Evolutionary conservation across 495 filamentous ascomycete genomes (phyloP).

Genomic region (Podospora appendiculata): DNA sequence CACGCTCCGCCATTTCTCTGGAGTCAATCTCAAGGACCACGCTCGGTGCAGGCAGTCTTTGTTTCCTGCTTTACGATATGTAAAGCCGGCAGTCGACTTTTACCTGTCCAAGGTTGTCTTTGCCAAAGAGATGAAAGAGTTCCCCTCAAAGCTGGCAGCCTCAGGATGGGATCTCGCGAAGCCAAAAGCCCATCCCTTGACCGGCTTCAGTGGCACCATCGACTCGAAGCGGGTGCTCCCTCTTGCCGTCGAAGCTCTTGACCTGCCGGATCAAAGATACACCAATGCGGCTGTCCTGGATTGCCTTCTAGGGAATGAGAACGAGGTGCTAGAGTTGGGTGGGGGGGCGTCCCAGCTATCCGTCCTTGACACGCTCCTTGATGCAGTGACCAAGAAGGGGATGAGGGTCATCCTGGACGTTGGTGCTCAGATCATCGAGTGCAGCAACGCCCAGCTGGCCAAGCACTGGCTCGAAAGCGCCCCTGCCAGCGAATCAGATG

Average conservation of each 20-base stretch:
- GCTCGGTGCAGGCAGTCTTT: constrained; percentile 30
- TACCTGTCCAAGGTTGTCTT: constrained; percentile 58
- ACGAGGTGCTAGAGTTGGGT: constrained; percentile 29
- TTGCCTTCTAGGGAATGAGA: constrained; percentile 49
- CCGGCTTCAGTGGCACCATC: constrained; percentile 69
- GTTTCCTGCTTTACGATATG: constrained; percentile 45
- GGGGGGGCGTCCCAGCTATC: constrained; percentile 13
- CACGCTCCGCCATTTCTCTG: constrained; percentile 37
- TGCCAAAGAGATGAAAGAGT: constrained; percentile 55
- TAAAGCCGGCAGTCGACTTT: constrained; percentile 52
- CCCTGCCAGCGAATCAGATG: constrained; percentile 21
- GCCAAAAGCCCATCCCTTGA: constrained; percentile 40
- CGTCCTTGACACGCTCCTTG: constrained; percentile 40
- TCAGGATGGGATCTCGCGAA: constrained; percentile 64
- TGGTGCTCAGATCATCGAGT: constrained; percentile 64
- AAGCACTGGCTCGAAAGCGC: constrained; percentile 33
- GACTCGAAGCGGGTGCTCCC: constrained; percentile 54
- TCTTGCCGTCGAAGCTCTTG: constrained; percentile 44
- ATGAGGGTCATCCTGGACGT: constrained; percentile 62
- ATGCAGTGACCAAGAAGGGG: constrained; percentile 29
- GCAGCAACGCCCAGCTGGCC: constrained; percentile 49
- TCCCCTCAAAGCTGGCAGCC: constrained; percentile 55
- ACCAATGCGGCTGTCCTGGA: constrained; percentile 60
- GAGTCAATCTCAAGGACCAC: constrained; percentile 54
- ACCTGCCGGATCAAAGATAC: constrained; percentile 47